Evolutionary conservation across 169 alveolate species (phyloP), one percentile per base, ranked within the genome.

Genomic region (Ichthyophthirius multifiliis): DNA sequence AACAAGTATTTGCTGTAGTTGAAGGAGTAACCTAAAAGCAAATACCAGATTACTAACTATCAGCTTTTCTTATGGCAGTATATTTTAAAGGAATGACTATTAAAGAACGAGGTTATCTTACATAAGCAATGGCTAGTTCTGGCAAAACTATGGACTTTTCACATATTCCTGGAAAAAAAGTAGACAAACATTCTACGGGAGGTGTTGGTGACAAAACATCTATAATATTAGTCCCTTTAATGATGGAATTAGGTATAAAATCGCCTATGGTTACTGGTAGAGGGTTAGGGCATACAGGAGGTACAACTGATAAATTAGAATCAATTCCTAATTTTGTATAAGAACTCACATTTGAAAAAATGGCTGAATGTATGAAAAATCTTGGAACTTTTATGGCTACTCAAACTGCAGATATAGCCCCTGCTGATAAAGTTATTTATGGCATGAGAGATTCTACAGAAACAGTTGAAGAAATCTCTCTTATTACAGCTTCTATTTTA

Each of bases 151-250:
- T 83, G 90, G 83, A 84, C 47, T 78, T 64, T 39, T 48, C 76
- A 13, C 76, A 79, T 43, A 77, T 79, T 15, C 76, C 75, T 1
- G 83, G 84, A 0, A 13, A 35, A 63, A 78, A 74, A 39, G 82
- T 79, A 13, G 90, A 85, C 43, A 85, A 85, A 32, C 90, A 85
- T 45, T 78, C 86, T 34, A 79, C 87, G 32, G 90, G 90, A 16
- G 90, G 90, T 37, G 75, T 75, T 18, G 90, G 90, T n/a, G 87
- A 85, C 75, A 85, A 79, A 81, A 81, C 80, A 2, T 79, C 90
- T n/a, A n/a, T 79, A 63, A 78, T 79, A 4, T 45, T 79, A 12
- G 84, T 76, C 0, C 84, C 90, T 18, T 65, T 85, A 65, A 39
- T 79, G 43, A 84, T 84, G 20, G 44, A 77, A 31, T 85, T 80